A percentile compares a stretch with the other conserved stretches of the same genome.
These are phyloP conservation scores for Trichosporon coremiiforme DNA, from an alignment of 1,284 basidiomycete genomes.

Conservation along the genomic window DNA sequence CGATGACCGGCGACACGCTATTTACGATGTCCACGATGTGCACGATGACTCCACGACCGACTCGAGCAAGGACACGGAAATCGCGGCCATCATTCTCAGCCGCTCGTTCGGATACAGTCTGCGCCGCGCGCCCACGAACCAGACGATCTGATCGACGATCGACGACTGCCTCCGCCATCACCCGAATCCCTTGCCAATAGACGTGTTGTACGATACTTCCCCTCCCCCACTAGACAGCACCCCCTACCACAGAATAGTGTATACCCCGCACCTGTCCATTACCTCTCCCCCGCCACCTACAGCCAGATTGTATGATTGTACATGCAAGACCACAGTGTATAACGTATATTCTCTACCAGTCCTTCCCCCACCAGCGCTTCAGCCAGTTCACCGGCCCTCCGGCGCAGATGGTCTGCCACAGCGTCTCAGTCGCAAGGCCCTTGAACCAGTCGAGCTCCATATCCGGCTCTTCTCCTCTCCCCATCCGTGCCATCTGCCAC, in stretches of 20 bases:
- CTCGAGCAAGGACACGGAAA: not conserved
- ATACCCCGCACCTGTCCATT: not conserved
- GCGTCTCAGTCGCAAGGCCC: constrained; percentile 33
- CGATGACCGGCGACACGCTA: not conserved
- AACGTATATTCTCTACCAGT: constrained; percentile 18
- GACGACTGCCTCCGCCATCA: no score
- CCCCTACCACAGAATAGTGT: no score
- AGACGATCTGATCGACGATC: not conserved
- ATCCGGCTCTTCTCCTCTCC: constrained; percentile 47
- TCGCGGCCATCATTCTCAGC: not conserved
- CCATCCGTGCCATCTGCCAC: constrained; percentile 51
- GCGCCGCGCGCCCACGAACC: not conserved
- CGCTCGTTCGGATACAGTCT: not conserved
- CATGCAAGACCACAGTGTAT: not conserved
- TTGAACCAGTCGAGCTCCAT: constrained; percentile 42
- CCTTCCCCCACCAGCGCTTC: constrained; percentile 23
- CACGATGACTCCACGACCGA: not conserved
- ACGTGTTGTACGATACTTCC: not conserved
- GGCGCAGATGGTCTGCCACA: constrained; percentile 42
- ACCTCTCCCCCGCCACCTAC: not conserved
- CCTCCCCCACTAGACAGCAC: no score
- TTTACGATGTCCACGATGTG: not conserved
- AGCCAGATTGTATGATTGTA: not conserved
- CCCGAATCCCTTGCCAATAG: not conserved
- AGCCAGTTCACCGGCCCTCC: constrained; percentile 38